Base-by-base conservation (phyloP, 768 basidiomycete species). In the Cystofilobasidium capitatum region DNA sequence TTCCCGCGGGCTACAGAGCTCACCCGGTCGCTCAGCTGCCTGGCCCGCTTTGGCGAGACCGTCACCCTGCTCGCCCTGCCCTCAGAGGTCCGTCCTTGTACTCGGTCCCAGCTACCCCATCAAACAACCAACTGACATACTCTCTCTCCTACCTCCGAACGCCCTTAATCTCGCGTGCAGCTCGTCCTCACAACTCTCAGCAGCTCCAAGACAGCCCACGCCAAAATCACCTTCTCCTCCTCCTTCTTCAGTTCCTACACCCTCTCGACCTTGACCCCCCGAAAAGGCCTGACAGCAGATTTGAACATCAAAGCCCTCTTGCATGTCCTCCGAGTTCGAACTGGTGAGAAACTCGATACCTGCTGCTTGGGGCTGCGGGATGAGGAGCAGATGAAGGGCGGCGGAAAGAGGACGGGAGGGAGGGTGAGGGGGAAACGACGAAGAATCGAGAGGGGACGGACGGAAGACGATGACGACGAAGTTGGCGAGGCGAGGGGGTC, bases 31-130 rank as follows among this genome's bases (percentile, higher is more conserved):
- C 51, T 55, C 5, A 31, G 29, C 31, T 55, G 51, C 51, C 51
- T 55, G 7, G 51, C 51, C 31, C 26, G 29, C 29, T 55, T 55
- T 17, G 51, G 51, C 51, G 51, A 55, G 51, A 55, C 51, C 5
- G 51, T 55, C 9, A 55, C 51, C 29, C 51, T 55, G 51, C 51
- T 55, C 29, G 51, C 51, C 29, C 51, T 55, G 7, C 51, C 51
- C 14, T 13, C 47, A 22, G 47, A 49, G 47, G 47, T 49, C 6
- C 47, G 47, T 1, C 5, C 47, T 20, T 4, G 3, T 24, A 22
- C n/a, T n/a, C 5, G 3, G 20, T 26, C n/a, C 24, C n/a, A n/a
- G n/a, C n/a, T n/a, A n/a, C n/a, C n/a, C n/a, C n/a, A n/a, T n/a
- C n/a, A n/a, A n/a, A n/a, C n/a, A n/a, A n/a, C n/a, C n/a, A n/a